Evolutionary conservation across 164 flowering plant species (phyloP), one percentile per base, ranked within the genome.

Genomic region (Dillenia suffruticosa): DNA sequence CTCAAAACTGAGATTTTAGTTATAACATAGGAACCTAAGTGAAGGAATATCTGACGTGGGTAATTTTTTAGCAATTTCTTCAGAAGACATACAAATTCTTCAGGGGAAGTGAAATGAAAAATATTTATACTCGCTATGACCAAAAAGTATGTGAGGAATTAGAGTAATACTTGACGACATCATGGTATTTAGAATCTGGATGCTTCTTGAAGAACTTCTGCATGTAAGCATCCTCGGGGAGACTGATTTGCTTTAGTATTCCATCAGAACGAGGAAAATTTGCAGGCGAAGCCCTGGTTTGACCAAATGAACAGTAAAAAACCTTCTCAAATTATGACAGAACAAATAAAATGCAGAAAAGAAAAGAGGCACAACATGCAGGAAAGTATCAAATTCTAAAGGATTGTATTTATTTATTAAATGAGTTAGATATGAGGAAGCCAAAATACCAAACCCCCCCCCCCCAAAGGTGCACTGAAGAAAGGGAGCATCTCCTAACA

Each of bases 161-260:
- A 63, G 51, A 59, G 57, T 8, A 52, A 22, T 81, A 92, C 98
- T 82, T 87, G 81, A 86, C 77, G 63, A 96, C 78, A 76, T 87
- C 96, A 54, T 88, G 74, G 68, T 82, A 51, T 67, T 68, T 69
- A 9, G 97, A 83, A 19, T 90, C 89, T 8, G 90, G 92, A 74
- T 90, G 75, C 68, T 74, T 88, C 66, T 73, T 63, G 61, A 68
- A 82, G 81, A 93, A 90, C 68, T 83, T 87, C 56, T 79, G 77
- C 2, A 88, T 62, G 59, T 87, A 93, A 24, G 68, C 51, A 83
- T 93, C 98, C 75, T 90, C 98, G 3, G 98, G 98, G 19, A 90
- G 84, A 59, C 63, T 70, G 48, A 88, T 83, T 61, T 47, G 67
- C 77, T 80, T 64, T 14, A 88, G 14, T 73, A 77, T 83, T 32